Base-by-base conservation (phyloP, 2,329 filamentous ascomycete genomes). In the Aspergillus arachidicola region DNA sequence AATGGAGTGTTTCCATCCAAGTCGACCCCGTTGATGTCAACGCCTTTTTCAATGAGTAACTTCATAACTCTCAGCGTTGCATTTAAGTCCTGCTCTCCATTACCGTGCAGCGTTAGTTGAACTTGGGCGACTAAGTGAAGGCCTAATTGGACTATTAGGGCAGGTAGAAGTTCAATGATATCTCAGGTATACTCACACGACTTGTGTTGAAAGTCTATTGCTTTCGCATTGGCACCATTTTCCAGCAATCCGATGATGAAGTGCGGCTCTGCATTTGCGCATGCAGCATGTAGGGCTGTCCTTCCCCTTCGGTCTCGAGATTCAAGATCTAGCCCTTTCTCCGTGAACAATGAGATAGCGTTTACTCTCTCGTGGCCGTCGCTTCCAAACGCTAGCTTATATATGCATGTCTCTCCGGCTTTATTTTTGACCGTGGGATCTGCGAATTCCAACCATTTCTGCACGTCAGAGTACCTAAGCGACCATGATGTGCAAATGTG, bases 221-320 rank as follows among this genome's bases (percentile, higher is more conserved):
- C 38, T n/a, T 41, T 41, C 9, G 38, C 16, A 41, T 41, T 41
- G 16, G 38, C 38, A n/a, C 38, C 19, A 41, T 41, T 41, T n/a
- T 41, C 38, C 16, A 41, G 38, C 4, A 41, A n/a, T 10, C 38
- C 38, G 5, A 41, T 41, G 38, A 41, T 41, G 19, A 41, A 41
- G 19, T 41, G 38, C 16, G 38, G 16, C 38, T 41, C 38, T 14
- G 38, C 16, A n/a, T n/a, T 19, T 41, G 38, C 38, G 38, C 38
- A 41, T 19, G 38, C 38, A 41, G 45, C 54, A 32, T 58, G 43
- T 32, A 60, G 21, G 34, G 36, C 53, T 34, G 61, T 63, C 26
- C 57, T 14, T 14, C 61, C 61, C 23, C 34, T 26, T 4, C 41
- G 9, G 36, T 64, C 62, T 32, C 57, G 62, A 32, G 58, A 57